Evolutionary conservation across 345 rosid species (phyloP), one percentile per base, ranked within the genome.

Genomic region (Trapa bicornis): DNA sequence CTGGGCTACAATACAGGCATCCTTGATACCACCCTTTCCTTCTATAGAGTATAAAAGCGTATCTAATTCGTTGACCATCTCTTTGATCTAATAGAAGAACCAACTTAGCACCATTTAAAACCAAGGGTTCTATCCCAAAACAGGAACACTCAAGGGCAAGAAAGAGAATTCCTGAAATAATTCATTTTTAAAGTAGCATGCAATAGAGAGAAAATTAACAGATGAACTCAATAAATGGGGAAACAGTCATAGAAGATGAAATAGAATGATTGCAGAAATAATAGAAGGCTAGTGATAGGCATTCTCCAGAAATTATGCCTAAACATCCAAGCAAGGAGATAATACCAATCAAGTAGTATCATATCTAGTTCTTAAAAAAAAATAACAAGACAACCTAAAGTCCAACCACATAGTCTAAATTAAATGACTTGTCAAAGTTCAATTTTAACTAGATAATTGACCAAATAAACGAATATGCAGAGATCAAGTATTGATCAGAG

Each of bases 21-120:
- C 99, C 80, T 72, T 81, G 74, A 84, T 84, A 73, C 99, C 97
- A 67, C 95, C 99, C 37, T 79, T 72, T 80, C 71, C 84, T 82
- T 87, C 88, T 71, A 91, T 86, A 69, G 80, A 85, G 71, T 81
- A 76, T 71, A 94, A 70, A 80, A 94, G 97, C 8, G 67, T 50
- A 77, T 91, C 96, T 83, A 91, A 71, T 75, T 94, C 91, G 64
- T 74, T 81, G 64, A 78, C 80, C 96, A 87, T 85, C 79, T 85
- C 97, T 80, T 83, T 86, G 72, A 94, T 77, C 99, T 93, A 78
- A 64, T 71, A 58, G 67, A 61, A 37, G 68, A 22, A 53, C 38
- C 14, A 58, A 58, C 4, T 29, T 58, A 67, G 61, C 38, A 48
- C 33, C 60, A 54, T 54, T 22, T 54, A 54, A n/a, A 54, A 4